These are phyloP conservation scores for Volvox carteri DNA, from an alignment of 163 green algal species.

Conservation along the genomic window DNA sequence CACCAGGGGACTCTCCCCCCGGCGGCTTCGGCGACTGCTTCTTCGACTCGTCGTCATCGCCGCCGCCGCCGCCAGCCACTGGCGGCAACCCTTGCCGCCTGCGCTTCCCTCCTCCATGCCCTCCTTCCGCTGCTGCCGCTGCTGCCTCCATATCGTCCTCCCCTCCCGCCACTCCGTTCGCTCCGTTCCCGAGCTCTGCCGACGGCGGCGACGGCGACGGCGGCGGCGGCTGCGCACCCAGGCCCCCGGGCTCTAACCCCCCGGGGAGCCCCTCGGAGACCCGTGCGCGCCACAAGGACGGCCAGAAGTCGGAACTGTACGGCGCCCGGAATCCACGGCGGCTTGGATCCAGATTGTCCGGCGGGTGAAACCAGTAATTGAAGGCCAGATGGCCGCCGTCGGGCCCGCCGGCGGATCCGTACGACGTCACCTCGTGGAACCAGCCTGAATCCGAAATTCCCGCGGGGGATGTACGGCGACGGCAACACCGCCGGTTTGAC, in stretches of 20 bases:
- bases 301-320: conserved; percentile 57
- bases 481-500: too few species aligned
- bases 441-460: conserved; percentile 61
- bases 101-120: not conserved
- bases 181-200: not conserved
- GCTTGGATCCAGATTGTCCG: conserved; percentile 76
- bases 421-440: conserved; percentile 87
- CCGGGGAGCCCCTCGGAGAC: conserved; percentile 1
- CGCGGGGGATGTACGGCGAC: too few species aligned
- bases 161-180: not conserved
- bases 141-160: not conserved
- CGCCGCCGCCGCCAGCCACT: not conserved
- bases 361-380: conserved; percentile 90
- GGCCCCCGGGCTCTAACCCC: conserved; percentile 11
- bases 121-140: not conserved
- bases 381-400: conserved; percentile 78
- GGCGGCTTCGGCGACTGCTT: not conserved
- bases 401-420: conserved; percentile 31
- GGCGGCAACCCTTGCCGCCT: not conserved
- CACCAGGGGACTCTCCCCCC: not conserved
- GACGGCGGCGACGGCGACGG: not conserved
- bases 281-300: conserved; percentile 36
- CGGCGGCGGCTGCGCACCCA: conserved; percentile 35
- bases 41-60: not conserved
- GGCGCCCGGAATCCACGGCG: conserved; percentile 5